Evolutionary conservation across 441 rosid genomes (phyloP).

Genomic region (Euphorbia schlechtendalii): DNA sequence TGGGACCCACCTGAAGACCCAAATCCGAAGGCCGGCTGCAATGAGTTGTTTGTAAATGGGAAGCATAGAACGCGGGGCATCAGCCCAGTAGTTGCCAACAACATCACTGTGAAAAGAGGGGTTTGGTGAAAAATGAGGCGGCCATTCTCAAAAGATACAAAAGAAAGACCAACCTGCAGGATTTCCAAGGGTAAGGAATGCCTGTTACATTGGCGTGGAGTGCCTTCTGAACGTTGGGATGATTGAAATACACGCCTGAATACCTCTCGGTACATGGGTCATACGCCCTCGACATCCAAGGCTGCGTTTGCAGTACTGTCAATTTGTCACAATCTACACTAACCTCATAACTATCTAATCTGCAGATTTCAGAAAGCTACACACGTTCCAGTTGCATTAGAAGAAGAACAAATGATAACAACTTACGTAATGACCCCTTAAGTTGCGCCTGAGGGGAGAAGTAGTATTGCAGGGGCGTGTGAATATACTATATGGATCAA

Average conservation of each 20-base stretch:
- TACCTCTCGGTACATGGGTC: conserved; percentile 95
- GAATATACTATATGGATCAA: conserved; percentile 87
- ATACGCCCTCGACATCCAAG: conserved; percentile 94
- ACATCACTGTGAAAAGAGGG: conserved; percentile 39
- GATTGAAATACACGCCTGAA: conserved; percentile 64
- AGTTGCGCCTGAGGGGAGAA: conserved; percentile 43
- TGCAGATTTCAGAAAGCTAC: not conserved
- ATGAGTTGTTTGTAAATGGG: conserved; percentile 82
- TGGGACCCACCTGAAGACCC: conserved; percentile 68
- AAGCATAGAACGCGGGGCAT: conserved; percentile 85
- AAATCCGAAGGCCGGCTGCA: conserved; percentile 68
- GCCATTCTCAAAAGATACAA: too few relatives aligned
- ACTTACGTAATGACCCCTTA: conserved; percentile 64
- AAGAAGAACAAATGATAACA: not conserved
- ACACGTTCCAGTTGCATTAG: too few relatives aligned
- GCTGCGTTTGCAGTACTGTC: conserved; percentile 54
- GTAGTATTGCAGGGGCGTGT: conserved; percentile 61
- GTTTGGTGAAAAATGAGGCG: conserved; percentile 1
- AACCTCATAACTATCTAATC: too few relatives aligned
- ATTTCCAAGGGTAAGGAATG: conserved; percentile 60
- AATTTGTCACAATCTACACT: too few relatives aligned
- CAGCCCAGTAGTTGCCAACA: conserved; percentile 64
- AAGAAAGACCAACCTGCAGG: conserved; percentile 50
- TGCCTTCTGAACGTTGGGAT: conserved; percentile 82
- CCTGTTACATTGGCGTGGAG: conserved; percentile 81